A percentile compares a stretch with the other conserved stretches of the same genome.
Conservation (phyloP, 192 early-diverging fungal species). For the Backusella circina region DNA sequence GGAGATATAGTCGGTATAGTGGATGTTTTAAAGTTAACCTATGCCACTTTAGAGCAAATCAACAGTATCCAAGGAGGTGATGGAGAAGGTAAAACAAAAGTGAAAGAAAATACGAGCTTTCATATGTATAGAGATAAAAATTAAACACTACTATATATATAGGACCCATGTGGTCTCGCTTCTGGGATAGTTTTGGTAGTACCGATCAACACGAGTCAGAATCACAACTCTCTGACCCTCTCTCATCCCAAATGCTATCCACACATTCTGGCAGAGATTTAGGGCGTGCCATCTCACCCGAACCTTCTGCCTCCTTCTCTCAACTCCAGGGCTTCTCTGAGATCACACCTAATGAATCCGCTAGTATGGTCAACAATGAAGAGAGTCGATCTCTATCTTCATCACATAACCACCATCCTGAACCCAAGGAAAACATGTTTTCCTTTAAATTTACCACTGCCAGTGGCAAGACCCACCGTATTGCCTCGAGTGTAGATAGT, state of each 20-base stretch:
- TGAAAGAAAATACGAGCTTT: no score
- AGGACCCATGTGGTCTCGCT: conserved; percentile 44
- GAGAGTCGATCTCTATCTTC: neutral
- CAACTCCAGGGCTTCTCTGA: conserved; percentile 53
- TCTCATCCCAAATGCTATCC: conserved; percentile 9
- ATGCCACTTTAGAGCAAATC: conserved; percentile 74
- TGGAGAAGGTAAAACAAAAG: conserved; percentile 25
- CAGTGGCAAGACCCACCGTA: conserved; percentile 65
- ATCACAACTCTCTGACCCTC: conserved; percentile 31
- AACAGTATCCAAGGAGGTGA: conserved; percentile 41
- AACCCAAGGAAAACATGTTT: conserved; percentile 24
- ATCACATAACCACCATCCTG: neutral
- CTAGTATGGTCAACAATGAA: conserved; percentile 46
- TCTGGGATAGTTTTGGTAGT: conserved; percentile 42
- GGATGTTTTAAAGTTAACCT: conserved; percentile 77
- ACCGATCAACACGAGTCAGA: conserved; percentile 36
- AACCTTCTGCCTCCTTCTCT: conserved; percentile 33
- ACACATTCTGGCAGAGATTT: conserved; percentile 6
- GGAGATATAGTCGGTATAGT: conserved; percentile 70
- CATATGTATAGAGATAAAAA: neutral
- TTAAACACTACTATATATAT: neutral
- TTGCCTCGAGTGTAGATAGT: conserved; percentile 43
- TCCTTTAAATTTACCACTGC: conserved; percentile 62
- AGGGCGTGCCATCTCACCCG: conserved; percentile 20
- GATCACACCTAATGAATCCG: conserved; percentile 58